Base-by-base conservation (phyloP, 805 yeast species). In the Metschnikowia similis region DNA sequence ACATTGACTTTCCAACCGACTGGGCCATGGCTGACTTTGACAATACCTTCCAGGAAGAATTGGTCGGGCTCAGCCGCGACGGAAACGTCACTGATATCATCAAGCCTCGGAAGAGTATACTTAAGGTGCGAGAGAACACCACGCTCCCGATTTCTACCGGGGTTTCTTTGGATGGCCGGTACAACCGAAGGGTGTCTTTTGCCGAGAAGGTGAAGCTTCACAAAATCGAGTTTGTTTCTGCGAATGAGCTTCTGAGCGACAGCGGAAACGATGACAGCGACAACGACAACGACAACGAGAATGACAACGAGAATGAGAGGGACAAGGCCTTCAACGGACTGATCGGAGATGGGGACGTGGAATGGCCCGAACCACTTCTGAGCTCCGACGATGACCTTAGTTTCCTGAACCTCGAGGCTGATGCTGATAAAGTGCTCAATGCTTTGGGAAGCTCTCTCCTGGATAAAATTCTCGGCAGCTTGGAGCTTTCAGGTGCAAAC, bases 201-300 rank as follows among this genome's bases (percentile, higher is more conserved):
- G 91, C 91, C 0, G 87, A 87, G 1, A 87, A 83, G 56, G 88
- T 83, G 0, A 83, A 86, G 3, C 70, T 84, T 37, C 87, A 83
- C 58, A 79, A 82, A 58, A 74, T 76, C 56, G 82, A 67, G 51
- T 63, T 65, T 52, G 66, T 67, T 41, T 70, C 66, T 8, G 30
- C n/a, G 31, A 37, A 32, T 7, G 21, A 21, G 21, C 21, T 21
- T 21, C 21, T 21, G 21, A 21, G 21, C 4, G n/a, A n/a, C n/a
- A n/a, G n/a, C n/a, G n/a, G n/a, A n/a, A n/a, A n/a, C n/a, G 21
- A 21, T 21, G 21, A 21, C 21, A 21, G 34, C 10, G 34, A 31
- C 3, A 6, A 3, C 10, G n/a, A 31, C 6, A 31, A 31, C 7
- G 34, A 9, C 21, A 3, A 31, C n/a, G 3, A 9, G 1, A 13